A percentile compares a stretch with the other conserved stretches of the same genome.
Evolutionary conservation across 164 flowering plant genomes (phyloP).

Genomic region (Liquidambar formosana): DNA sequence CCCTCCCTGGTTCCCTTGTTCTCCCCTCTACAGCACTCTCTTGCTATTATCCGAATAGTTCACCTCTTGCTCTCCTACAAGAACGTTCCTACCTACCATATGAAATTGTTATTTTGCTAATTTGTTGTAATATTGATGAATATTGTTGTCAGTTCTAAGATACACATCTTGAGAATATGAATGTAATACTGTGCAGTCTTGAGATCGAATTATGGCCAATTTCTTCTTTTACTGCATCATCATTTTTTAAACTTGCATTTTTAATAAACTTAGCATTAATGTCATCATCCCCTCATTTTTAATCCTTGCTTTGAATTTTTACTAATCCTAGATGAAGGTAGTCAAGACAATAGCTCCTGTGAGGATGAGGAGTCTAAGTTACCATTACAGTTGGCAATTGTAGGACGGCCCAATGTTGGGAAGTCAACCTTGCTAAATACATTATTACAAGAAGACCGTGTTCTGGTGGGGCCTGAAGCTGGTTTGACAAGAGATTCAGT

Average conservation of each 20-base stretch:
- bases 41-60: no score
- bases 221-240: background rate
- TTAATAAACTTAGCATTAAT: background rate
- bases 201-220: background rate
- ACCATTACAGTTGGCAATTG: constrained; percentile 90
- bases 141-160: background rate
- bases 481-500: constrained; percentile 96
- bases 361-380: constrained; percentile 63
- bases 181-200: background rate
- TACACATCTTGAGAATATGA: background rate
- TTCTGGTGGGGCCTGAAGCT: constrained; percentile 92
- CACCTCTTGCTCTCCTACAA: no score
- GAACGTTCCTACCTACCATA: no score
- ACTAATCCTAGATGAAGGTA: constrained; percentile 32
- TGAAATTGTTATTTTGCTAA: background rate
- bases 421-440: constrained; percentile 92
- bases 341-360: constrained; percentile 16
- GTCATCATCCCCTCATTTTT: background rate
- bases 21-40: no score
- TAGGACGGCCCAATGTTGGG: constrained; percentile 97
- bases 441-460: constrained; percentile 85
- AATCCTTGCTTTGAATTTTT: constrained; percentile 1
- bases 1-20: no score
- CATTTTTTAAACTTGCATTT: background rate
- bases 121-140: background rate